A percentile compares a stretch with the other conserved stretches of the same genome.
These are phyloP conservation scores for Mycena sanguinolenta DNA, from an alignment of 768 basidiomycete species.

Conservation along the genomic window DNA sequence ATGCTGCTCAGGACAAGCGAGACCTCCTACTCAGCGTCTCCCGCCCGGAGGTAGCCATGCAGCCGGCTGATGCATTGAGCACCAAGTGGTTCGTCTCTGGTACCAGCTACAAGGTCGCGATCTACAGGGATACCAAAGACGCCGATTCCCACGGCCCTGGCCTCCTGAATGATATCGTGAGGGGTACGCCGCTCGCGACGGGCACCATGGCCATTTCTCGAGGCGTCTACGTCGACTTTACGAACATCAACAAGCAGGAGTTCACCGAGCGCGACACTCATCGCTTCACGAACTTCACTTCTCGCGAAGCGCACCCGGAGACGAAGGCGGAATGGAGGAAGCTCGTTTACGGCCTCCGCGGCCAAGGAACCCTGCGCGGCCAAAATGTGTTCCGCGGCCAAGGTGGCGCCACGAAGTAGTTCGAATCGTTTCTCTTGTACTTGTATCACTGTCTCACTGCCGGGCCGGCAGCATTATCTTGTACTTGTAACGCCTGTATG, in stretches of 20 bases:
- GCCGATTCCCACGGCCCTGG: conserved; percentile 38
- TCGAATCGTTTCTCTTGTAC: conserved; percentile 14
- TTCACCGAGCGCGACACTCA: conserved; percentile 17
- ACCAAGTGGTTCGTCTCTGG: conserved; percentile 35
- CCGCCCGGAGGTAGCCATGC: conserved; percentile 38
- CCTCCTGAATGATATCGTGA: conserved; percentile 27
- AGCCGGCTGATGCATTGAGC: conserved; percentile 35
- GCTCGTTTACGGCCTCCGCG: conserved; percentile 19
- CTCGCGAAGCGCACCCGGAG: conserved; percentile 23
- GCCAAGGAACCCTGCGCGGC: conserved; percentile 25
- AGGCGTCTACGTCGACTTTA: conserved; percentile 21
- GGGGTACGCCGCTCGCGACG: conserved; percentile 19
- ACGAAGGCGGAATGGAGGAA: conserved; percentile 24
- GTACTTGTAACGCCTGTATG: conserved; percentile 23
- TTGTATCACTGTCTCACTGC: conserved; percentile 17
- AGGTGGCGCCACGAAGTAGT: conserved; percentile 26
- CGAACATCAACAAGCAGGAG: conserved; percentile 24
- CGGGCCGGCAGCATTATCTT: conserved; percentile 24
- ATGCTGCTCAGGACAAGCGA: conserved; percentile 36
- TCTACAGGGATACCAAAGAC: conserved; percentile 36
- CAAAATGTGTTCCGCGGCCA: conserved; percentile 21
- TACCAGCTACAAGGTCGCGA: conserved; percentile 32
- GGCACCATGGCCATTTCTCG: conserved; percentile 25
- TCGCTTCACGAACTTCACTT: conserved; percentile 24
- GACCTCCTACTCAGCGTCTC: conserved; percentile 30